Conservation (phyloP, 2,329 filamentous ascomycete genomes). For the Microthyrium microscopicum region DNA sequence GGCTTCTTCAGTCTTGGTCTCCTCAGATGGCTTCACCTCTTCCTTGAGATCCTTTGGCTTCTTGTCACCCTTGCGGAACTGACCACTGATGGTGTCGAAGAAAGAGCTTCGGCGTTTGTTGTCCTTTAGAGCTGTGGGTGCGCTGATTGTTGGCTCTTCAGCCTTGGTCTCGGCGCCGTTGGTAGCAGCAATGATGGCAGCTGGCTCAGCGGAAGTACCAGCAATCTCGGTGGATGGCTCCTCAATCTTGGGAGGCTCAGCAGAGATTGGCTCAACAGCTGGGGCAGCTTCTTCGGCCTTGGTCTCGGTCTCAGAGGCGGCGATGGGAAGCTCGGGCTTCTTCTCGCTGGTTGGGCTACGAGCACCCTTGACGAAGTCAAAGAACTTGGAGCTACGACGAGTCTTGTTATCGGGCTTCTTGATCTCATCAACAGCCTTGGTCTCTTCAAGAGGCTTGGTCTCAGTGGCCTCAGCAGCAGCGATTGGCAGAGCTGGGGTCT, state of each 20-base stretch:
- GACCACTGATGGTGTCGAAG: slow-evolving; percentile 6
- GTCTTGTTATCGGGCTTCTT: too few relatives aligned
- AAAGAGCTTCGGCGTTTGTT: slow-evolving; percentile 10
- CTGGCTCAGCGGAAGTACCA: slow-evolving; percentile 14
- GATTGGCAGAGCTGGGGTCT: too few relatives aligned
- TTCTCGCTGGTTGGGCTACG: slow-evolving; percentile 5
- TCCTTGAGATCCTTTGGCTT: slow-evolving; percentile 4
- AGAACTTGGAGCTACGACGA: too few relatives aligned
- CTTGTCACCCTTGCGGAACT: slow-evolving; percentile 6
- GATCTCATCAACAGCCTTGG: not conserved
- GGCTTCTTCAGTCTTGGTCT: slow-evolving; percentile 2
- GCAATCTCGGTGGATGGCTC: slow-evolving; percentile 28
- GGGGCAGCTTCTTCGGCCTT: too few relatives aligned
- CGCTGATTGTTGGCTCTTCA: not conserved
- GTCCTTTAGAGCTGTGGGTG: slow-evolving; percentile 1
- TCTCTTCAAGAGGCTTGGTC: slow-evolving; percentile 6
- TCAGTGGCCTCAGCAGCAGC: slow-evolving; percentile 2
- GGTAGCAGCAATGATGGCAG: slow-evolving; percentile 2
- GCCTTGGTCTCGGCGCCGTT: slow-evolving; percentile 1
- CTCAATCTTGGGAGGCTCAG: slow-evolving; percentile 19
- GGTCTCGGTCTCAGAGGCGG: too few relatives aligned
- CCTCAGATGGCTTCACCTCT: slow-evolving; percentile 6
- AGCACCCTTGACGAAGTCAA: too few relatives aligned
- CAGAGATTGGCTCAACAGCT: slow-evolving; percentile 13
- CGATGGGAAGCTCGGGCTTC: slow-evolving; percentile 6